Percentiles rank a stretch among this genome's conserved stretches.
Conservation (phyloP, 148 eudicot genomes). For the Fagopyrum tataricum region DNA sequence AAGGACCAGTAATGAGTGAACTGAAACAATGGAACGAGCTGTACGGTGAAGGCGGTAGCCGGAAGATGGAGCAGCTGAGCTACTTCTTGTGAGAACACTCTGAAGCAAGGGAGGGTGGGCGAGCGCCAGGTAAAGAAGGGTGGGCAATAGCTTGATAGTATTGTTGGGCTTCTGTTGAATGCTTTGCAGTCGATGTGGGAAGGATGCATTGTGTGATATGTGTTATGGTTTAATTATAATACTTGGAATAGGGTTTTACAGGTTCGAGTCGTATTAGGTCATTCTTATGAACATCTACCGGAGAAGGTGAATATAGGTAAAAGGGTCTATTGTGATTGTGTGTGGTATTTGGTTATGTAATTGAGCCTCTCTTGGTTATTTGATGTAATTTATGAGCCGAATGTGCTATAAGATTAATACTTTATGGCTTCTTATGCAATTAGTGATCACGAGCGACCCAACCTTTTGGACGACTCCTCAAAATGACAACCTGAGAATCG, state of each 20-base stretch:
- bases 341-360: background rate
- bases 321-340: background rate
- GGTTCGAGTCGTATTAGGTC: background rate
- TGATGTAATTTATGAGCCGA: background rate
- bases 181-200: background rate
- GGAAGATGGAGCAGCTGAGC: constrained; percentile 80
- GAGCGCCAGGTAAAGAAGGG: no score
- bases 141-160: no score
- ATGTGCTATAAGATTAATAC: background rate
- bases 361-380: background rate
- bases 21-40: constrained; percentile 89
- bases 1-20: constrained; percentile 73
- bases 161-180: background rate
- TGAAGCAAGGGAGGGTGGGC: background rate
- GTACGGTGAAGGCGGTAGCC: constrained; percentile 91
- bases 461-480: no score
- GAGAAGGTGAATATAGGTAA: background rate
- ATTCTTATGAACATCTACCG: constrained; percentile 1
- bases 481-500: no score
- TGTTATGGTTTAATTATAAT: background rate
- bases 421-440: background rate
- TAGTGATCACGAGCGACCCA: no score
- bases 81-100: constrained; percentile 56
- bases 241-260: background rate
- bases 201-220: background rate